Percentiles rank a stretch among this genome's conserved stretches.
Evolutionary conservation across 1,139 yeast genomes (phyloP).

Genomic region (Dujonia santamariae): DNA sequence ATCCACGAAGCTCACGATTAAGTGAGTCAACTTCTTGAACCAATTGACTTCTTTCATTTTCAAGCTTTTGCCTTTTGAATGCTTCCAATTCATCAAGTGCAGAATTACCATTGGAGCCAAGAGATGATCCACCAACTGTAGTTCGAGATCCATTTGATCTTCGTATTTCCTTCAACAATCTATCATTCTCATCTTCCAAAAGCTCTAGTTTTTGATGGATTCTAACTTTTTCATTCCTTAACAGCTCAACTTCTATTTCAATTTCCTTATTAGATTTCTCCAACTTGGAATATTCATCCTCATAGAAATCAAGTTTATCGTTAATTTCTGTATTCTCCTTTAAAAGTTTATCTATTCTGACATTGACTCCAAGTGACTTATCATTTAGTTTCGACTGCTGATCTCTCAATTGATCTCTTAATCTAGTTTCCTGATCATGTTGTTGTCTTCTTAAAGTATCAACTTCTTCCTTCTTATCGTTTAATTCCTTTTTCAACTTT

Average conservation of each 20-base stretch:
- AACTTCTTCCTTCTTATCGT: slow-evolving; percentile 18
- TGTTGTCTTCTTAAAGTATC: slow-evolving; percentile 19
- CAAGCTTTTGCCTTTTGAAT: slow-evolving; percentile 17
- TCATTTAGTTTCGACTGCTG: too few relatives aligned
- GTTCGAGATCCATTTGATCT: too few relatives aligned
- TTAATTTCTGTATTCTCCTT: slow-evolving; percentile 19
- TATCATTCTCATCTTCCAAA: slow-evolving; percentile 19
- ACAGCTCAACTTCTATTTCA: slow-evolving; percentile 14
- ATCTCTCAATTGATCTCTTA: slow-evolving; percentile 8
- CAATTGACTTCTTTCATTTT: slow-evolving; percentile 17
- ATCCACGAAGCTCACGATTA: slow-evolving; percentile 16
- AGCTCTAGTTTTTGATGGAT: slow-evolving; percentile 11
- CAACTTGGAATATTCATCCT: slow-evolving; percentile 21
- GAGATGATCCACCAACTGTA: slow-evolving; percentile 9
- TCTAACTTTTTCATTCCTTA: slow-evolving; percentile 11
- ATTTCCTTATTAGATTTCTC: slow-evolving; percentile 18
- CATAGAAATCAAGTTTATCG: slow-evolving; percentile 25
- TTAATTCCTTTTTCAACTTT: slow-evolving; percentile 15
- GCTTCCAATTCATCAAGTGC: slow-evolving; percentile 25
- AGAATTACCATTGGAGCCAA: slow-evolving; percentile 10
- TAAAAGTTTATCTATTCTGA: slow-evolving; percentile 5
- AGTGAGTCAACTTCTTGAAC: slow-evolving; percentile 16
- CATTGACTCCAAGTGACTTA: slow-evolving; percentile 3
- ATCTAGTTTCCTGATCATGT: slow-evolving; percentile 13
- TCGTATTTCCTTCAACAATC: slow-evolving; percentile 12